Base-by-base conservation (phyloP, 768 basidiomycete species). In the Pisolithus sp. region DNA sequence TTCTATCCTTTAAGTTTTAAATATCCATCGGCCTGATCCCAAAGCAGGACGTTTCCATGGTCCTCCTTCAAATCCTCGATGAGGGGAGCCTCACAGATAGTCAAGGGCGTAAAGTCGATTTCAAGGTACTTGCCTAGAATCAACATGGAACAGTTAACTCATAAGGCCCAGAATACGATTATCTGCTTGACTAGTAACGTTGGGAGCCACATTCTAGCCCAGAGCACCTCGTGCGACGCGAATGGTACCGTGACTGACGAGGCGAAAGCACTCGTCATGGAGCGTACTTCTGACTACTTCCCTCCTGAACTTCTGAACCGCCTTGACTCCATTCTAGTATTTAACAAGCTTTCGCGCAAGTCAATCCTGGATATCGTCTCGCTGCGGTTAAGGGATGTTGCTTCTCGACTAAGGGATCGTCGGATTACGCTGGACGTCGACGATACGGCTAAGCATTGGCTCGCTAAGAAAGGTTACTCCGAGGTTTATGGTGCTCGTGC, bases 261-360 rank as follows among this genome's bases (percentile, higher is more conserved):
- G 46, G 85, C 90, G 17, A 78, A 76, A 49, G 62, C 76, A 2
- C 77, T 84, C 61, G 89, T 96, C 38, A 71, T 94, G 26, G 78
- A 83, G 52, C 78, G 85, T 18, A 89, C 89, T 0, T 74, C 81
- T 0, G 83, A 84, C 55, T 84, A 85, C 69, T 94, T 94, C 77
- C 85, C 91, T 9, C 93, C 93, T 0, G 93, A 96, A 67, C 76
- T 95, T 3, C 77, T 94, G 50, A 94, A 94, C 63, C 84, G 93
- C 7, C 78, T 95, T 34, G 92, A 95, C 62, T 81, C 87, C 1
- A 87, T 89, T 69, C 73, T 88, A 15, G 85, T 95, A 8, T 95
- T 96, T 75, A 94, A 94, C 75, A 93, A 92, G 62, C 81, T 96
- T 17, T 83, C 87, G 2, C 77, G 75, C 23, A 64, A 70, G 21